These are phyloP conservation scores for Apium graveolens DNA, from an alignment of 129 eudicot genomes.

Conservation along the genomic window DNA sequence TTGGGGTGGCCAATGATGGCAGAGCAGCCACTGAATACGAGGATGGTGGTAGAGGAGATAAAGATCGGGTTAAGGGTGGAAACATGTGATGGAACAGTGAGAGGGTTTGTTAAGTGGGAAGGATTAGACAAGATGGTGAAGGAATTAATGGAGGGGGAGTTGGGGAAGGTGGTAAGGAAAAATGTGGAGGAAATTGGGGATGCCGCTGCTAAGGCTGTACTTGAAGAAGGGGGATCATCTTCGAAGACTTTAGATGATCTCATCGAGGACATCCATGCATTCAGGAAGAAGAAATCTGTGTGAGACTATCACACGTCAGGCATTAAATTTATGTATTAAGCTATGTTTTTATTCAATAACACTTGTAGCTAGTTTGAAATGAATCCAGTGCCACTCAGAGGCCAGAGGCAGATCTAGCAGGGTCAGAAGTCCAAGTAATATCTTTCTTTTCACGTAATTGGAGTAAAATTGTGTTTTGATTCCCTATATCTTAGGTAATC, in stretches of 20 bases:
- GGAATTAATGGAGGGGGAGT: constrained; percentile 44
- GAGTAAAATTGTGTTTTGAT: too few species aligned
- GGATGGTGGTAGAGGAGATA: constrained; percentile 30
- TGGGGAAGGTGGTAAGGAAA: constrained; percentile 26
- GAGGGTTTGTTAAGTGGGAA: constrained; percentile 30
- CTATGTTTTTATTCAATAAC: too few species aligned
- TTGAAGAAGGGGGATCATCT: constrained; percentile 37
- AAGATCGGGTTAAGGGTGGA: constrained; percentile 33
- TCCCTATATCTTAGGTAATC: too few species aligned
- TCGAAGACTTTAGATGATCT: constrained; percentile 20
- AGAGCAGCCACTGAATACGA: constrained; percentile 43
- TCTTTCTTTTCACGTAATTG: background rate
- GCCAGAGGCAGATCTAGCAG: background rate
- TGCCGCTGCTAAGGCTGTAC: constrained; percentile 25
- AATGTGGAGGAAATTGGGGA: constrained; percentile 21
- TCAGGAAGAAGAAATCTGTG: background rate
- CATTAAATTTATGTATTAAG: background rate
- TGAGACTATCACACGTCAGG: background rate
- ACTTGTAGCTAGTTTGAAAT: too few species aligned
- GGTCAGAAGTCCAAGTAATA: background rate
- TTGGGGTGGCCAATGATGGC: constrained; percentile 65
- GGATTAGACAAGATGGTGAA: constrained; percentile 28
- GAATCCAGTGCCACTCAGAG: background rate
- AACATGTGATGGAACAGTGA: constrained; percentile 26
- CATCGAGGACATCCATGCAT: constrained; percentile 17